phyloP scores from a whole-genome alignment of 805 yeast species.

The Metschnikowia bowlesiae region DNA sequence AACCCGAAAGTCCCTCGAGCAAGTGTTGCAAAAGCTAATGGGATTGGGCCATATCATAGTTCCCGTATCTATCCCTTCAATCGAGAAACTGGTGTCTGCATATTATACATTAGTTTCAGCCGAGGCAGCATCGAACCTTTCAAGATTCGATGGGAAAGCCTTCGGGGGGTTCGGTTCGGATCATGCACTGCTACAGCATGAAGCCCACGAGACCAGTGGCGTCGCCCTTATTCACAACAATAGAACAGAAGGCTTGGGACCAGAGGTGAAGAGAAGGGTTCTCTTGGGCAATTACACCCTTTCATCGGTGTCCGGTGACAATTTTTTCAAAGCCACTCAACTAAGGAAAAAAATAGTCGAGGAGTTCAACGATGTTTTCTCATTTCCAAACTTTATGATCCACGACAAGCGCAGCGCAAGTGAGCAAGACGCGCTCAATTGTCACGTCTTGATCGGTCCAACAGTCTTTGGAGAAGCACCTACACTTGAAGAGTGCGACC shows the following conservation, averaged over 20 bases:
- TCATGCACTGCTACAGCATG: conserved; percentile 17
- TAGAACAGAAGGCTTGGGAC: conserved; percentile 66
- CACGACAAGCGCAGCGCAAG: background rate
- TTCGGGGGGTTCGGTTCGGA: conserved; percentile 20
- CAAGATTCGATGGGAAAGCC: conserved; percentile 76
- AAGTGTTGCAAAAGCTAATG: conserved; percentile 41
- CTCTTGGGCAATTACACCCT: conserved; percentile 82
- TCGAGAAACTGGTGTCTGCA: conserved; percentile 64
- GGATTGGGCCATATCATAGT: conserved; percentile 49
- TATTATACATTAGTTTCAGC: conserved; percentile 88
- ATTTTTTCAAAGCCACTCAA: conserved; percentile 70
- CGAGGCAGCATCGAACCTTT: conserved; percentile 88
- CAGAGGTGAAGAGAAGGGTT: conserved; percentile 79
- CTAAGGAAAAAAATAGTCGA: conserved; percentile 55
- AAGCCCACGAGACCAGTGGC: background rate
- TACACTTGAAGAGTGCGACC: conserved; percentile 40
- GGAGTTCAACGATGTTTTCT: conserved; percentile 66
- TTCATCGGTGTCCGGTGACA: conserved; percentile 70
- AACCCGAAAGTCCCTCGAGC: conserved; percentile 46
- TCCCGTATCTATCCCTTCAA: conserved; percentile 66
- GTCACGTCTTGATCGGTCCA: conserved; percentile 71
- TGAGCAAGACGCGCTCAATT: conserved; percentile 4
- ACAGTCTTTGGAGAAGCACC: conserved; percentile 61
- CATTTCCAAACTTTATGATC: conserved; percentile 38
- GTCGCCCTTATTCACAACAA: conserved; percentile 37